Percentiles rank a stretch among this genome's conserved stretches.
These are phyloP conservation scores for Thalassiosira exigua DNA, from an alignment of 352 stramenopile genomes.

Conservation along the genomic window DNA sequence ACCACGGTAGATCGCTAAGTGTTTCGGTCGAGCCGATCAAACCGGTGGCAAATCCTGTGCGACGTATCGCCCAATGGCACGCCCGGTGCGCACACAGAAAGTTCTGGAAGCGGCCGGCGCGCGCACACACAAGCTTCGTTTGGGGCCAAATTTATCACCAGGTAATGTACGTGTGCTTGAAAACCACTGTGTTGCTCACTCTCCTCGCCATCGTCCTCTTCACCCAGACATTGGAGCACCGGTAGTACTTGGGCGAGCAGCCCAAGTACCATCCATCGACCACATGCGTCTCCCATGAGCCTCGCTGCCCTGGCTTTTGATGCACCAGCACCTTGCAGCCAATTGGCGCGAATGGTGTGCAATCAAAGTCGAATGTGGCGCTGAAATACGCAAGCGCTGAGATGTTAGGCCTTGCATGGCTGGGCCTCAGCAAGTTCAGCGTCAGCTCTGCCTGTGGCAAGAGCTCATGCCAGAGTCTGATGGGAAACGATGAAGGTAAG, in stretches of 20 bases:
- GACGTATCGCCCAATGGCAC: no score
- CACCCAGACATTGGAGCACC: neutral
- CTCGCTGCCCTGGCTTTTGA: constrained; percentile 36
- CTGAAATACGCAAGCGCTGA: constrained; percentile 43
- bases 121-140: no score
- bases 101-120: no score
- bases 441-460: constrained; percentile 53
- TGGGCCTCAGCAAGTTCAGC: constrained; percentile 49
- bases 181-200: constrained; percentile 27
- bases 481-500: constrained; percentile 43
- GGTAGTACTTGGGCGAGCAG: constrained; percentile 32
- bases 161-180: constrained; percentile 39
- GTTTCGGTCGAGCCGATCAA: no score
- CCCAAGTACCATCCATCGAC: constrained; percentile 33
- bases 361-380: constrained; percentile 57
- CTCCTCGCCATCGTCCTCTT: constrained; percentile 8
- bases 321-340: constrained; percentile 62
- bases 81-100: no score
- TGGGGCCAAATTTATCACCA: no score
- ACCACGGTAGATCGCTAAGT: no score
- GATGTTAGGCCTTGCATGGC: constrained; percentile 39
- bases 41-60: no score
- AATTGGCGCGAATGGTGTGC: constrained; percentile 53
- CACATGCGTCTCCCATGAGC: constrained; percentile 34
- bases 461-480: constrained; percentile 52